These are phyloP conservation scores for Metarhizium guizhouense DNA, from an alignment of 2,329 filamentous ascomycete genomes.

Conservation along the genomic window DNA sequence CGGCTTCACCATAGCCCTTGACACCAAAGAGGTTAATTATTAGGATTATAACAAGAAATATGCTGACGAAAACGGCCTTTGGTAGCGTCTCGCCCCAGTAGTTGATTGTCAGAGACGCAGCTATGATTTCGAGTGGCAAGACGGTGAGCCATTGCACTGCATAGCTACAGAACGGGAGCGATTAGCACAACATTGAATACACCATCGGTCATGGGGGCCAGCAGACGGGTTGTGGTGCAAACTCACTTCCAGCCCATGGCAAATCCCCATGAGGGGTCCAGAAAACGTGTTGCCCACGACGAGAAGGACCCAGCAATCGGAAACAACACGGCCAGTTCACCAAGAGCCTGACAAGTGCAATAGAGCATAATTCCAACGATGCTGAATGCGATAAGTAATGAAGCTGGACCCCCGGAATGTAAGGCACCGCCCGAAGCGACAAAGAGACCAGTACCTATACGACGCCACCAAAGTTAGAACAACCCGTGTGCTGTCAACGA, in stretches of 20 bases:
- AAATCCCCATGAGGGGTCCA: slow-evolving; percentile 91
- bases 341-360: slow-evolving; percentile 83
- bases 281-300: slow-evolving; percentile 81
- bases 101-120: slow-evolving; percentile 72
- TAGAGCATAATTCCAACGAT: slow-evolving; percentile 84
- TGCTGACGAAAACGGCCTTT: slow-evolving; percentile 68
- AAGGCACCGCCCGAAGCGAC: slow-evolving; percentile 71
- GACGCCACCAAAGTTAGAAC: not conserved
- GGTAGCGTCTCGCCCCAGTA: slow-evolving; percentile 64
- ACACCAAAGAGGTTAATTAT: slow-evolving; percentile 82
- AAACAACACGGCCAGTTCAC: slow-evolving; percentile 84
- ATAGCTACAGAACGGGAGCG: slow-evolving; percentile 43
- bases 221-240: too few relatives aligned
- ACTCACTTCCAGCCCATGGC: slow-evolving; percentile 89
- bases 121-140: slow-evolving; percentile 77
- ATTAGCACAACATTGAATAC: slow-evolving; percentile 3
- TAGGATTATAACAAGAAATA: slow-evolving; percentile 72
- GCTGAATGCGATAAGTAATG: slow-evolving; percentile 66
- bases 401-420: slow-evolving; percentile 65
- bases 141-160: slow-evolving; percentile 81
- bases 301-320: slow-evolving; percentile 90
- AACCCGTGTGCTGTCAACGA: not conserved
- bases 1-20: slow-evolving; percentile 80
- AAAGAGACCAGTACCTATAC: slow-evolving; percentile 60
- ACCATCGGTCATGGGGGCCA: too few relatives aligned